Base-by-base conservation (phyloP, 192 early-diverging fungal genomes). In the Entomortierella lignicola region DNA sequence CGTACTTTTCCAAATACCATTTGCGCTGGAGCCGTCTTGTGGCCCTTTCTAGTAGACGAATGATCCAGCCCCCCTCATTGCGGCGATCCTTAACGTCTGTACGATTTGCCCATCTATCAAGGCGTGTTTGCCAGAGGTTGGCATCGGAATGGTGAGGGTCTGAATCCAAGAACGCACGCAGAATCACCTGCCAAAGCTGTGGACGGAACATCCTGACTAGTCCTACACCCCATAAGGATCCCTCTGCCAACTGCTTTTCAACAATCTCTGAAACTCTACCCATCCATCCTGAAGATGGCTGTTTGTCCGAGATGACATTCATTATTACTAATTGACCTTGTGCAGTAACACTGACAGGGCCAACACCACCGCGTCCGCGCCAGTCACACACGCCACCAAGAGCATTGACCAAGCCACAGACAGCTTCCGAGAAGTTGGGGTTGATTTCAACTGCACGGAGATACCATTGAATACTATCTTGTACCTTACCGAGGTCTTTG, bases 371-470 rank as follows among this genome's bases (percentile, higher is more conserved):
- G 32, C 95, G 90, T 29, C 88, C 92, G 30, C 89, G 86, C 96
- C 96, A 98, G 63, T 97, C 91, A 79, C 96, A 98, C 1, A 97
- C 91, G 58, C 94, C 94, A 27, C 93, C 87, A 62, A 96, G 82
- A 7, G 91, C 89, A 72, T 97, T 96, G 54, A 96, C 94, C 62
- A 92, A 88, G 30, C 95, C 95, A 81, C 95, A 96, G 43, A 96
- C 89, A 3, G 96, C 96, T 73, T 97, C 96, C 25, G 94, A 91
- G 84, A 97, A 97, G 63, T 95, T 89, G 17, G 95, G 94, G 61
- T 95, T 96, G 57, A 90, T 91, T 31, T 89, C 88, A 15, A 96
- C 88, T 0, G 96, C 94, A 26, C 94, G 90, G 52, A 90, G 68
- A 75, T 97, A 97, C 86, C 94, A 92, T 61, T 89, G 86, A 8